Base-by-base conservation (phyloP, 768 basidiomycete genomes). In the Phlebiopsis gigantea region DNA sequence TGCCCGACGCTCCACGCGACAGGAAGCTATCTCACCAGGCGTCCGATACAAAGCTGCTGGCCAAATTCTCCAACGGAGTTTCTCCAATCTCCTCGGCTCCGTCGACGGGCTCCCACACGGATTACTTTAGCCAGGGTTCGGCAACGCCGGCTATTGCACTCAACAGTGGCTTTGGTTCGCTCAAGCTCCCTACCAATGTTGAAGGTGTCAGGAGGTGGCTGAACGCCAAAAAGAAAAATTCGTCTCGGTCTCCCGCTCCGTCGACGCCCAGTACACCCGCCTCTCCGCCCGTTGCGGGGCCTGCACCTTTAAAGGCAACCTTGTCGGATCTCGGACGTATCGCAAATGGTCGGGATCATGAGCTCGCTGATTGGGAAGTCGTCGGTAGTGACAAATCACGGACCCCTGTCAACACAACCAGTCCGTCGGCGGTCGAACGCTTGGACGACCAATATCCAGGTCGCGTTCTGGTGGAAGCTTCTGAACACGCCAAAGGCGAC, bases 191-290 rank as follows among this genome's bases (percentile, higher is more conserved):
- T 1, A 88, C 82, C 68, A 89, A 82, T 19, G 76, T 88, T 19
- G 85, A 88, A 52, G 89, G 84, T 22, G 90, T 91, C 24, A 86
- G 84, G 69, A 88, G 87, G 63, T 92, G 90, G 90, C 68, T 91
- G 44, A 86, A 75, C 61, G 82, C 69, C 46, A 83, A 82, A 68
- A 84, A 79, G 66, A 72, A 79, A 21, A 80, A 81, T 57, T 71
- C 79, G 6, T 72, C 79, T 1, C 75, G 73, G 30, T 65, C 75
- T 7, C 71, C 75, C 2, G 67, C 76, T 24, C 65, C 69, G 51
- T 71, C 73, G 5, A 72, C 75, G 1, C 66, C 60, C 34, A 62
- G 43, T 31, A 52, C 43, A 17, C 61, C 57, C 29, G 56, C 39
- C 53, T 53, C 61, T 25, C 66, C 73, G 17, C 62, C 71, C 15